phyloP scores from a whole-genome alignment of 1,139 yeast species.

The Pneumocystis oryctolagi region DNA sequence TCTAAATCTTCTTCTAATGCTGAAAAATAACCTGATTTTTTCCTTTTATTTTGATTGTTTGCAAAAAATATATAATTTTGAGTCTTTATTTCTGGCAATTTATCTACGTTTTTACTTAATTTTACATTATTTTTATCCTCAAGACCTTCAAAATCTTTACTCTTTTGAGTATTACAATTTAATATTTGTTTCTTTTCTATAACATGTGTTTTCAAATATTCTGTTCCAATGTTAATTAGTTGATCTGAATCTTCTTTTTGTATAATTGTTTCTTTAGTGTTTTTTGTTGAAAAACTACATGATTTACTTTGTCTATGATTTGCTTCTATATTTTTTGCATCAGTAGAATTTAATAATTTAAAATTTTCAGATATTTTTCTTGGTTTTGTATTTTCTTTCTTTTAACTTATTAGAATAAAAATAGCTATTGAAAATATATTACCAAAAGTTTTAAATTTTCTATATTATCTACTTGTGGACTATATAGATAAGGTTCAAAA shows the following conservation, averaged over 20 bases:
- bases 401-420: not conserved
- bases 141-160: not conserved
- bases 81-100: not conserved
- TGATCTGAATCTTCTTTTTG: not conserved
- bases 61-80: not conserved
- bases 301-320: not conserved
- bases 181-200: not conserved
- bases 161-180: not conserved
- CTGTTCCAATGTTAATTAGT: not conserved
- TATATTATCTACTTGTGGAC: not conserved
- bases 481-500: not conserved
- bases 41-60: conserved; percentile 2
- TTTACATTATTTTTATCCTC: not conserved
- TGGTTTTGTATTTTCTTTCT: not conserved
- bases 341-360: not conserved
- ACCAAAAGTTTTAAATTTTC: not conserved
- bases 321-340: not conserved
- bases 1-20: conserved; percentile 13
- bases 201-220: not conserved
- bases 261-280: not conserved
- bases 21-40: conserved; percentile 11
- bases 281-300: not conserved
- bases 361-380: not conserved
- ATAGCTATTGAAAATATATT: not conserved
- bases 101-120: not conserved